Evolutionary conservation across 306 rosid genomes (phyloP).

Genomic region (Cucurbita maxima): DNA sequence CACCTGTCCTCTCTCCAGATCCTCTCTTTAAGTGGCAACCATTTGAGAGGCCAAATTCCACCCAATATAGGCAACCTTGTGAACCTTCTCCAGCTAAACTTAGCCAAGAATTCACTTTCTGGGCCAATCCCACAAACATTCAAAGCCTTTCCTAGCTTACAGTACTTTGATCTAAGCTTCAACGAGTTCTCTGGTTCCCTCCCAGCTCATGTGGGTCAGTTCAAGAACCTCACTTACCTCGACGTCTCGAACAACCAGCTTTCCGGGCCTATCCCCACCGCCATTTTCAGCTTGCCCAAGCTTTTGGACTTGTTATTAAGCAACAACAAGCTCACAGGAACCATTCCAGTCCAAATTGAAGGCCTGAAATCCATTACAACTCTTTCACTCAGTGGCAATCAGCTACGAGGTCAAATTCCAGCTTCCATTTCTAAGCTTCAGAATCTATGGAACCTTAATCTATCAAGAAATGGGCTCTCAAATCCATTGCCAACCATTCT

Average conservation of each 20-base stretch:
- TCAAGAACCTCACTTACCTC: conserved; percentile 34
- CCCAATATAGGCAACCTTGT: conserved; percentile 42
- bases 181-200: conserved; percentile 44
- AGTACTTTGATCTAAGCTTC: conserved; percentile 68
- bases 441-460: conserved; percentile 76
- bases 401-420: conserved; percentile 54
- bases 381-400: conserved; percentile 56
- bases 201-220: conserved; percentile 54
- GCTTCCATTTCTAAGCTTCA: conserved; percentile 50
- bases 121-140: conserved; percentile 59
- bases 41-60: conserved; percentile 62
- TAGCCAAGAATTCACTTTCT: conserved; percentile 49
- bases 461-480: conserved; percentile 60
- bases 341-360: conserved; percentile 55
- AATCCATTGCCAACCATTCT: conserved; percentile 52
- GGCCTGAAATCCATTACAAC: conserved; percentile 49
- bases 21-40: conserved; percentile 65
- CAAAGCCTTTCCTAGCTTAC: conserved; percentile 33
- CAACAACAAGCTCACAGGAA: conserved; percentile 63
- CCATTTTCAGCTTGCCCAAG: conserved; percentile 46
- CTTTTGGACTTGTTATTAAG: conserved; percentile 64
- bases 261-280: conserved; percentile 49
- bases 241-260: conserved; percentile 70
- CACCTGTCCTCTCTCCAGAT: conserved; percentile 46
- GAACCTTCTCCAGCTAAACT: conserved; percentile 44